Conservation (phyloP, 192 early-diverging fungal genomes). For the Coemansia sp. region DNA sequence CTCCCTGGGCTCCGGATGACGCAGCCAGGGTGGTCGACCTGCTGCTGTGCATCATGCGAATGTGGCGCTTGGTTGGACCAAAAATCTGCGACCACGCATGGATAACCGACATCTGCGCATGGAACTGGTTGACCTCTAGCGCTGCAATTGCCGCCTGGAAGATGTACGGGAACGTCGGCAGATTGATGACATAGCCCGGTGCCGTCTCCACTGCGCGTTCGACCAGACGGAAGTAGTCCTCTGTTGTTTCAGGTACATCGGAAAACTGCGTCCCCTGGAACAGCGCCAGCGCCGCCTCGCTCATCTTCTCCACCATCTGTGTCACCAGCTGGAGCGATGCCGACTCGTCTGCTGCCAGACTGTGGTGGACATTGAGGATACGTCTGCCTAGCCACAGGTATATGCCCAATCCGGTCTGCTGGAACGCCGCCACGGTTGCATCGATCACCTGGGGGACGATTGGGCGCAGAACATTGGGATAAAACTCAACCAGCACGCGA, state of each 20-base stretch:
- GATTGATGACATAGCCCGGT: constrained; percentile 25
- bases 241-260: constrained; percentile 42
- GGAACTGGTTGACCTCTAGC: constrained; percentile 42
- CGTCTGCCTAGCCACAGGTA: constrained; percentile 82
- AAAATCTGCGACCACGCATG: constrained; percentile 41
- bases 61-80: constrained; percentile 46
- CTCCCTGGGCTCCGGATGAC: neutral
- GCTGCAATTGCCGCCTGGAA: constrained; percentile 44
- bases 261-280: constrained; percentile 53
- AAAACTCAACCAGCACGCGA: constrained; percentile 39
- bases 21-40: constrained; percentile 6
- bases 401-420: constrained; percentile 61
- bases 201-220: constrained; percentile 42
- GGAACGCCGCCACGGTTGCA: constrained; percentile 65
- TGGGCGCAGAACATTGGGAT: constrained; percentile 24
- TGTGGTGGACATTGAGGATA: constrained; percentile 65
- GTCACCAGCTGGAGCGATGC: constrained; percentile 53
- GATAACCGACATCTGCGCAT: constrained; percentile 42
- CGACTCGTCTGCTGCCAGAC: constrained; percentile 48
- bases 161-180: constrained; percentile 23
- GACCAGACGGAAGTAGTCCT: constrained; percentile 49
- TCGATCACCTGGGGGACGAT: constrained; percentile 41
- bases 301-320: constrained; percentile 65
- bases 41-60: constrained; percentile 30
- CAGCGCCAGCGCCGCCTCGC: constrained; percentile 63